Evolutionary conservation across 805 yeast species (phyloP).

Genomic region (Saturnispora bothae): DNA sequence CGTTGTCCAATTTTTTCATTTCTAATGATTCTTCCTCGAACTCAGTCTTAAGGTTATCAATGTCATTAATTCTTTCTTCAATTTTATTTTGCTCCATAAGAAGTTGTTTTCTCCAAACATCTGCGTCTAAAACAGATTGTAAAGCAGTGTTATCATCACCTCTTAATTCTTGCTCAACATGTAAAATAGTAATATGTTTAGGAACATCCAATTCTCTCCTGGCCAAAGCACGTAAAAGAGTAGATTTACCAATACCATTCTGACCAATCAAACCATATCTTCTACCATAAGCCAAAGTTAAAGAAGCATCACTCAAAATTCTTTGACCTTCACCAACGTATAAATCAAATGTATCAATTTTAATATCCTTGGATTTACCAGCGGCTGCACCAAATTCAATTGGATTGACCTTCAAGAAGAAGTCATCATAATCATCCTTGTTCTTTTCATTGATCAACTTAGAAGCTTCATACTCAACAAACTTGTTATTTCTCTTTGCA

Average conservation of each 20-base stretch:
- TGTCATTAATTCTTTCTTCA: slow-evolving; percentile 63
- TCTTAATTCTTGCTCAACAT: slow-evolving; percentile 93
- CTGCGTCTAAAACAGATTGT: slow-evolving; percentile 97
- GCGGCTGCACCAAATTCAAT: slow-evolving; percentile 79
- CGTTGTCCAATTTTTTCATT: slow-evolving; percentile 73
- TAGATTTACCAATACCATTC: slow-evolving; percentile 99
- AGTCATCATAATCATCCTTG: slow-evolving; percentile 80
- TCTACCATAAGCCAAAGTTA: slow-evolving; percentile 83
- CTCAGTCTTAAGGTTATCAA: slow-evolving; percentile 56
- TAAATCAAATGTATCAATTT: slow-evolving; percentile 83
- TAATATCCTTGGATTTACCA: slow-evolving; percentile 97
- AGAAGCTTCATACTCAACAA: slow-evolving; percentile 89
- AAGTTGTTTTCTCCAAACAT: slow-evolving; percentile 94
- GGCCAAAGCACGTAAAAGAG: slow-evolving; percentile 80
- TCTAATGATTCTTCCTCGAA: slow-evolving; percentile 71
- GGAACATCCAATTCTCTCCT: slow-evolving; percentile 92
- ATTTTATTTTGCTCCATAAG: slow-evolving; percentile 66
- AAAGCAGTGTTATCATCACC: slow-evolving; percentile 90
- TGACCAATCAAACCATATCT: slow-evolving; percentile 97
- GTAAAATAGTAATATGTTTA: slow-evolving; percentile 87
- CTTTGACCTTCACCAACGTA: slow-evolving; percentile 95
- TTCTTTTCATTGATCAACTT: slow-evolving; percentile 59
- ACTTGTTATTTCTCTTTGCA: slow-evolving; percentile 73
- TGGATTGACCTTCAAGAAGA: slow-evolving; percentile 92
- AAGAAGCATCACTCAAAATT: slow-evolving; percentile 77